phyloP scores from a whole-genome alignment of 495 filamentous ascomycete species.

The Parachaetomium inaequale region DNA sequence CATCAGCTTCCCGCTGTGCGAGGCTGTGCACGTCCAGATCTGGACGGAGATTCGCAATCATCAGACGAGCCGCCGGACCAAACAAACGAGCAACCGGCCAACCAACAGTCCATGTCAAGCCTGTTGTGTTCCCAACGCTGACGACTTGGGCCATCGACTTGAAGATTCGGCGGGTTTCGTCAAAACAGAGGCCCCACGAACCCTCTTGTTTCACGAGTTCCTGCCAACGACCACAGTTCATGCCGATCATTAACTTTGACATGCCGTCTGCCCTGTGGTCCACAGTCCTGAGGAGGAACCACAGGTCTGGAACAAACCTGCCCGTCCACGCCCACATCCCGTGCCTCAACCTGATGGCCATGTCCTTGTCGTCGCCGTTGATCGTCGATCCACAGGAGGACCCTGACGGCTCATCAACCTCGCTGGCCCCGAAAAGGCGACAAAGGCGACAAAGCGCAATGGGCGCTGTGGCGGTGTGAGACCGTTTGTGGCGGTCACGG shows the following conservation, averaged over 20 bases:
- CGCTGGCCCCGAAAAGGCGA: too few species aligned
- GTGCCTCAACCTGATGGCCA: not conserved
- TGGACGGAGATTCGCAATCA: not conserved
- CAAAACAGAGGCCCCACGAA: not conserved
- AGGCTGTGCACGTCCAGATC: not conserved
- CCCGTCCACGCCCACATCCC: not conserved
- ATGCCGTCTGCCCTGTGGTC: too few species aligned
- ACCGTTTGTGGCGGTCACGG: too few species aligned
- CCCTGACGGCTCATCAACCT: too few species aligned
- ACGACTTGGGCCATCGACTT: too few species aligned
- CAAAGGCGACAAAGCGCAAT: too few species aligned
- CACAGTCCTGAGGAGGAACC: too few species aligned
- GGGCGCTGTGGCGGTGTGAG: too few species aligned
- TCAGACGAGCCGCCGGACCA: not conserved
- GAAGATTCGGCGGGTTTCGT: not conserved
- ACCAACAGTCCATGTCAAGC: not conserved
- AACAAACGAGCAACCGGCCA: not conserved
- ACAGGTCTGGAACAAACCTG: not conserved
- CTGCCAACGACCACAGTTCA: not conserved
- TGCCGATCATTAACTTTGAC: not conserved
- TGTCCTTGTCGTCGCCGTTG: too few species aligned
- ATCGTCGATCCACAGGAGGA: too few species aligned
- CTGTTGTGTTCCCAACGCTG: too few species aligned
- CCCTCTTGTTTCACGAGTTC: not conserved
- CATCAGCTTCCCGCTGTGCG: not conserved